These are phyloP conservation scores for Phytophthora melonis DNA, from an alignment of 352 stramenopile species.

Conservation along the genomic window DNA sequence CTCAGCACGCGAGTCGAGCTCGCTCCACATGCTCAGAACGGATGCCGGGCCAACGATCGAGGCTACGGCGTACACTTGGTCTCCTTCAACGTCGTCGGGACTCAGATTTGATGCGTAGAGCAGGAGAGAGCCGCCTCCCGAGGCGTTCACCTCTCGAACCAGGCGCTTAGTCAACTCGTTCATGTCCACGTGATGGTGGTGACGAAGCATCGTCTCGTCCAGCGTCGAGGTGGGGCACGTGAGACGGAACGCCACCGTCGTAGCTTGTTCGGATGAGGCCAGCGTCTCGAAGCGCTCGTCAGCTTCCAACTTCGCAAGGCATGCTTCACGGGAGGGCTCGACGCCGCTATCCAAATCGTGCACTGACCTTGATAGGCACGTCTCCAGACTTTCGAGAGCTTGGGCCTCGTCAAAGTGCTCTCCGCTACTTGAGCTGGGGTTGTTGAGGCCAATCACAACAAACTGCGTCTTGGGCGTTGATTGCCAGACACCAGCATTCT, in stretches of 20 bases:
- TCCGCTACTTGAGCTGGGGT: slow-evolving; percentile 1
- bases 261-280: slow-evolving; percentile 3
- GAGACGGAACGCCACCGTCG: slow-evolving; percentile 54
- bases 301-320: slow-evolving; percentile 41
- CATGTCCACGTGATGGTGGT: slow-evolving; percentile 81
- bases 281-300: slow-evolving; percentile 57
- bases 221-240: slow-evolving; percentile 58
- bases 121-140: slow-evolving; percentile 57
- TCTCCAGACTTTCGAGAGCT: slow-evolving; percentile 41
- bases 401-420: slow-evolving; percentile 45
- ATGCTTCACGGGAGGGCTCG: slow-evolving; percentile 13
- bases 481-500: slow-evolving; percentile 67
- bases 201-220: slow-evolving; percentile 70
- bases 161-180: slow-evolving; percentile 69
- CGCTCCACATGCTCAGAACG: slow-evolving; percentile 64
- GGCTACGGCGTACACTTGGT: slow-evolving; percentile 49
- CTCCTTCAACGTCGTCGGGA: slow-evolving; percentile 11
- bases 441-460: slow-evolving; percentile 64
- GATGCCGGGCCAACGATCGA: slow-evolving; percentile 53
- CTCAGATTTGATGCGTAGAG: slow-evolving; percentile 30
- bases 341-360: slow-evolving; percentile 16
- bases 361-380: slow-evolving; percentile 28
- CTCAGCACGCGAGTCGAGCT: slow-evolving; percentile 52
- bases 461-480: slow-evolving; percentile 76
- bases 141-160: slow-evolving; percentile 69